These are phyloP conservation scores for Podaxis sp. DNA, from an alignment of 768 basidiomycete species.

Conservation along the genomic window DNA sequence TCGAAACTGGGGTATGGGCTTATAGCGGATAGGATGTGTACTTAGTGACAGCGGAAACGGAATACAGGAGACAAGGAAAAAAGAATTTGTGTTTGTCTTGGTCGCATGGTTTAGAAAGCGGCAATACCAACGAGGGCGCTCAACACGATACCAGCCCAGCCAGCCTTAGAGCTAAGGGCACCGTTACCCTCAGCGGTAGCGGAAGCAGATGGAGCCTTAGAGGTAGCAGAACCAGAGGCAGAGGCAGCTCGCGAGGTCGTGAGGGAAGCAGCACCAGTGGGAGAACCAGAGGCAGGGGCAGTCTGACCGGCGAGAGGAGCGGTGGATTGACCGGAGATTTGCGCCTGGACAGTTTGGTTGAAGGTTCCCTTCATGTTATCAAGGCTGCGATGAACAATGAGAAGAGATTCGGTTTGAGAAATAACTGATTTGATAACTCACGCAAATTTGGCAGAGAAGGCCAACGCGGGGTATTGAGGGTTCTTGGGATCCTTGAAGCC, in stretches of 20 bases:
- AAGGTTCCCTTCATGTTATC: conserved; percentile 73
- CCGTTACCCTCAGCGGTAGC: conserved; percentile 18
- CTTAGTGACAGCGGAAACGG: not conserved
- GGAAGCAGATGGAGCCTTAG: conserved; percentile 17
- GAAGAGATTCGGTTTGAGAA: not conserved
- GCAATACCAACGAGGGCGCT: conserved; percentile 36
- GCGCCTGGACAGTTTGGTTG: conserved; percentile 48
- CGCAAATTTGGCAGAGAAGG: conserved; percentile 82
- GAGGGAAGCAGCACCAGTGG: conserved; percentile 21
- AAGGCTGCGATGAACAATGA: conserved; percentile 39
- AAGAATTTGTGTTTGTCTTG: not conserved
- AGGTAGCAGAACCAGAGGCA: conserved; percentile 20
- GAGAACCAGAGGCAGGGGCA: conserved; percentile 23
- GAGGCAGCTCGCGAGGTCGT: conserved; percentile 20
- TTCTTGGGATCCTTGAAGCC: conserved; percentile 48
- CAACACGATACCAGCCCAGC: conserved; percentile 33
- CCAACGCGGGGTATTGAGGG: conserved; percentile 57
- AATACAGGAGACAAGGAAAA: not conserved
- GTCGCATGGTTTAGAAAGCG: conserved; percentile 30
- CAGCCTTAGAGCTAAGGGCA: conserved; percentile 27
- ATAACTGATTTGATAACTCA: conserved; percentile 34
- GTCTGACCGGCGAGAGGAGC: conserved; percentile 51
- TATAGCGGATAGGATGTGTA: not conserved
- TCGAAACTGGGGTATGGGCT: not conserved
- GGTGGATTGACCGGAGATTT: conserved; percentile 62